Conservation (phyloP, 805 yeast genomes). For the Yarrowia phangngaensis region DNA sequence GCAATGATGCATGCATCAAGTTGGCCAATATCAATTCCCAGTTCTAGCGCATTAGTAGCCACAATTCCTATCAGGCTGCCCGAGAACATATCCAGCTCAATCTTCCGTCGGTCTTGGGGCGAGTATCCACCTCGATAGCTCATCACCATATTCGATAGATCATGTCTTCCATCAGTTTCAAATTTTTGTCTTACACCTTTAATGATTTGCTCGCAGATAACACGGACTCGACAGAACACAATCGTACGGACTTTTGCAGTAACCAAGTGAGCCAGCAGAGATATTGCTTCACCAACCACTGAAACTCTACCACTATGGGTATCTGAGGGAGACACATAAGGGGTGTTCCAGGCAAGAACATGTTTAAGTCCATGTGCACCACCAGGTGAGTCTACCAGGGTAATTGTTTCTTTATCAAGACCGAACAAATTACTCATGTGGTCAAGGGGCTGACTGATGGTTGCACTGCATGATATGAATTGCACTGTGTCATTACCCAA, state of each 20-base stretch:
- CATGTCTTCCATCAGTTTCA: conserved; percentile 42
- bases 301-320: conserved; percentile 58
- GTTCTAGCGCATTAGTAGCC: conserved; percentile 91
- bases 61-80: conserved; percentile 82
- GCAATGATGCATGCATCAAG: conserved; percentile 88
- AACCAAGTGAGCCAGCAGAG: conserved; percentile 62
- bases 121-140: conserved; percentile 95
- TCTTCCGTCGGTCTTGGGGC: conserved; percentile 75
- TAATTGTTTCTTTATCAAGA: conserved; percentile 37
- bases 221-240: conserved; percentile 83
- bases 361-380: conserved; percentile 80
- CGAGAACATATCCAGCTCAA: conserved; percentile 85
- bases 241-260: conserved; percentile 68
- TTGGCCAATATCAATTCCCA: conserved; percentile 93
- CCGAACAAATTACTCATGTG: conserved; percentile 79
- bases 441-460: conserved; percentile 65
- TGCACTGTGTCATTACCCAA: conserved; percentile 53
- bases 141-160: conserved; percentile 53
- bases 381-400: conserved; percentile 68
- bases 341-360: conserved; percentile 81
- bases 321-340: conserved; percentile 58
- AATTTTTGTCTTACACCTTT: conserved; percentile 67
- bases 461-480: conserved; percentile 92
- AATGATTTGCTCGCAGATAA: conserved; percentile 82
- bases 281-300: conserved; percentile 73